Base-by-base conservation (phyloP, 2,329 filamentous ascomycete species). In the Trichothecium roseum region DNA sequence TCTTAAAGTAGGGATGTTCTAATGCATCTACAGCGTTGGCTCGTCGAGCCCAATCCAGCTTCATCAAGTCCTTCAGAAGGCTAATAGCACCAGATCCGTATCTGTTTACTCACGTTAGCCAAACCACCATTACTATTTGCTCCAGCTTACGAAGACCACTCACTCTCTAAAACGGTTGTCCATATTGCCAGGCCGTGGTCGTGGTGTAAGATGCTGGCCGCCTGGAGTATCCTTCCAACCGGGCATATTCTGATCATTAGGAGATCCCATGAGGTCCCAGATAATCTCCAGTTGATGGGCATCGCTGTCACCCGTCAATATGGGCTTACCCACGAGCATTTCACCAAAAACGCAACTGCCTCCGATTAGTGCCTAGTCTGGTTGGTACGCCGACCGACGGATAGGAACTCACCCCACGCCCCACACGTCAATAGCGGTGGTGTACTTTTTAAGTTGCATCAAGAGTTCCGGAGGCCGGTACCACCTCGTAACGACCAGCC, bases 341-440 rank as follows among this genome's bases (percentile, higher is more conserved):
- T 98, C 91, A 35, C 87, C 91, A 60, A 98, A 95, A 3, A 98
- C 87, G 53, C 91, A 98, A n/a, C 83, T 87, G 38, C 13, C 13
- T 13, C 12, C 18, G 7, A 16, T 20, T n/a, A 27, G 32, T 8
- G 7, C 18, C 3, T 14, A 5, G n/a, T 33, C 15, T 22, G 18
- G 15, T 24, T 18, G n/a, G 12, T 18, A 22, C 10, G 15, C 14
- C 10, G 15, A 32, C 8, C 26, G n/a, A 42, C 7, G 6, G 32
- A 30, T 34, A 8, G 37, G 35, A 35, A 55, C 77, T 64, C 68
- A 88, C 83, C 89, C 91, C 46, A 95, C 89, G 48, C 91, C 91
- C 91, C 91, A 98, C 62, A 98, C 78, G 58, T 98, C 91, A 50
- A 98, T 95, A 8, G 91, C 88, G 12, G 88, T 86, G n/a, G 91